Evolutionary conservation across 495 filamentous ascomycete species (phyloP), one percentile per base, ranked within the genome.

Genomic region (Extremus antarcticus): DNA sequence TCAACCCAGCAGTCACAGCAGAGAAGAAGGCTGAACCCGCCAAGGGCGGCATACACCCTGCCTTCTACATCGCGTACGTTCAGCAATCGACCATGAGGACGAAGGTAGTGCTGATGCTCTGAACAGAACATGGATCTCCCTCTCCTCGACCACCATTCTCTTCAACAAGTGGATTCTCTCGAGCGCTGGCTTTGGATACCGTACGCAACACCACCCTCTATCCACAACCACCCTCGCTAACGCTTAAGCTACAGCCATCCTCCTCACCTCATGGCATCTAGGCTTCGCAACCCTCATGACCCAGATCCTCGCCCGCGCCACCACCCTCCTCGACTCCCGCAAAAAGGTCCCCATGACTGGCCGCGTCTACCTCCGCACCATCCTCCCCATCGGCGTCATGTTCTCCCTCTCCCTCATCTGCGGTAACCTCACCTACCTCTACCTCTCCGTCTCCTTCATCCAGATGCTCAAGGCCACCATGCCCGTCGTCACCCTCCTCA

Each of bases 81-180:
- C 39, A 39, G 39, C 1, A 10, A 43, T 21, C 24, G 25, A n/a
- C 45, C 50, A 3, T 35, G 9, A 2, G 32, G 13, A 4, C 29
- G 2, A 25, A 19, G 48, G 4, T 7, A 45, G 17, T 45, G 19
- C 48, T 51, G 25, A 51, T 24, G 11, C 4, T 8, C 4, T 40
- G 57, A 50, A 50, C 68, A 97, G 91, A 60, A 71, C 80, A 66
- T 98, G 92, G 92, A 97, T 98, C 60, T 69, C 80, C 53, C 73
- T 95, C 63, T 95, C 89, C 67, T 95, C 91, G 29, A 86, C 81
- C 59, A 88, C 95, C 59, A 98, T 98, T 63, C 74, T 97, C 43
- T 98, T 95, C 84, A 97, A 98, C 84, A 98, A 98, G 80, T 91
- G 87, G 80, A 90, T 98, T 60, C 79, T 97, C 51, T 82, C 87